phyloP scores from a whole-genome alignment of 2,329 filamentous ascomycete genomes.

The Ophiostoma triangulosporum region DNA sequence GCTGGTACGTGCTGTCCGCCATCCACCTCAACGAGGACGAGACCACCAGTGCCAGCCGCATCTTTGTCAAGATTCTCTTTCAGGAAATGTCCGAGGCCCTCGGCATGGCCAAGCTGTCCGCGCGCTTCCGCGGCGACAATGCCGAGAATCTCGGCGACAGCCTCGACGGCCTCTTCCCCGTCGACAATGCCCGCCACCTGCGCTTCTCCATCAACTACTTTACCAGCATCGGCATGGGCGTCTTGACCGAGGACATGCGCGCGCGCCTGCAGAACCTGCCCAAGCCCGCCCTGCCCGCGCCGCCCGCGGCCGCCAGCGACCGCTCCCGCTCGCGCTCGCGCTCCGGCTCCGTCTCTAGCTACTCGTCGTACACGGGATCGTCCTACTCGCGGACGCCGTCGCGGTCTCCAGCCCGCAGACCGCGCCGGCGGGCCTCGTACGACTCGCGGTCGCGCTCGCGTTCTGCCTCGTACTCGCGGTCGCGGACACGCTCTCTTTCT shows the following conservation, averaged over 20 bases:
- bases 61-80: constrained; percentile 97
- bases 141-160: constrained; percentile 46
- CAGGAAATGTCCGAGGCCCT: constrained; percentile 81
- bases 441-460: constrained; percentile 5
- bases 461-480: constrained; percentile 9
- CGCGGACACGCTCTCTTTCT: constrained; percentile 1
- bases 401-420: constrained; percentile 29
- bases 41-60: constrained; percentile 89
- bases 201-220: constrained; percentile 99
- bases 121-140: constrained; percentile 59
- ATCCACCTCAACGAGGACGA: constrained; percentile 93
- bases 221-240: constrained; percentile 92
- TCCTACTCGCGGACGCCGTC: constrained; percentile 36
- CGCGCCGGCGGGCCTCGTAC: constrained; percentile 21
- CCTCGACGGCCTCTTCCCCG: constrained; percentile 79
- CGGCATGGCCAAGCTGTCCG: constrained; percentile 66
- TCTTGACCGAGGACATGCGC: constrained; percentile 87
- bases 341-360: constrained; percentile 63
- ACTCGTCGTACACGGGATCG: constrained; percentile 58
- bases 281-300: constrained; percentile 63
- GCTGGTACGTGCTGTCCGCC: constrained; percentile 77
- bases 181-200: constrained; percentile 76
- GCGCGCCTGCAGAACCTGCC: constrained; percentile 81
- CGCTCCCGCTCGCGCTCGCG: constrained; percentile 35
- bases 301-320: constrained; percentile 26